phyloP scores from a whole-genome alignment of 306 rosid genomes.

The Styphnolobium japonicum region DNA sequence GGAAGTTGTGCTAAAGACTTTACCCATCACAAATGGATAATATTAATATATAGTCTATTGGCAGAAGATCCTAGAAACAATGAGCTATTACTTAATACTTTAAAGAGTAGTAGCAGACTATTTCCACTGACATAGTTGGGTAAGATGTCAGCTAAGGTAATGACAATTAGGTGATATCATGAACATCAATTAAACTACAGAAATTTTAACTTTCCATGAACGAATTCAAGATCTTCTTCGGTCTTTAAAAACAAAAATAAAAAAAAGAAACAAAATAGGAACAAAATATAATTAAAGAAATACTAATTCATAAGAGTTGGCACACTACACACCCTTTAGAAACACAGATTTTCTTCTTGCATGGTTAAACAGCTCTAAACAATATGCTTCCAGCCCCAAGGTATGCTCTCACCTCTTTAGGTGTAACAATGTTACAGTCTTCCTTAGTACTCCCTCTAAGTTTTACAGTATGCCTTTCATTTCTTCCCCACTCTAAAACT shows the following conservation, averaged over 20 bases:
- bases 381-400: constrained; percentile 27
- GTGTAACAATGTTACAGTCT: constrained; percentile 26
- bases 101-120: neutral
- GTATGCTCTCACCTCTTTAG: constrained; percentile 18
- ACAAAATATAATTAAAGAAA: constrained; percentile 16
- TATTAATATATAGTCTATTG: neutral
- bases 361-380: constrained; percentile 19
- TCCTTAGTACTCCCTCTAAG: constrained; percentile 27
- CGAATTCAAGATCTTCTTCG: constrained; percentile 1
- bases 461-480: neutral
- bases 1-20: neutral
- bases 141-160: neutral
- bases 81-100: neutral
- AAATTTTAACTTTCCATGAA: neutral
- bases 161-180: neutral
- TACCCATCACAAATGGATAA: neutral
- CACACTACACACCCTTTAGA: neutral
- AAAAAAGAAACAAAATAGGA: neutral
- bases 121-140: neutral
- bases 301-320: constrained; percentile 23
- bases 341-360: constrained; percentile 7
- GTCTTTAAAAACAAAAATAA: neutral
- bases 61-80: neutral
- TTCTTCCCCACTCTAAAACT: constrained; percentile 16
- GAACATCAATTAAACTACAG: neutral